Evolutionary conservation across 306 rosid genomes (phyloP), one percentile per base, ranked within the genome.

Genomic region (Quercus rubra): DNA sequence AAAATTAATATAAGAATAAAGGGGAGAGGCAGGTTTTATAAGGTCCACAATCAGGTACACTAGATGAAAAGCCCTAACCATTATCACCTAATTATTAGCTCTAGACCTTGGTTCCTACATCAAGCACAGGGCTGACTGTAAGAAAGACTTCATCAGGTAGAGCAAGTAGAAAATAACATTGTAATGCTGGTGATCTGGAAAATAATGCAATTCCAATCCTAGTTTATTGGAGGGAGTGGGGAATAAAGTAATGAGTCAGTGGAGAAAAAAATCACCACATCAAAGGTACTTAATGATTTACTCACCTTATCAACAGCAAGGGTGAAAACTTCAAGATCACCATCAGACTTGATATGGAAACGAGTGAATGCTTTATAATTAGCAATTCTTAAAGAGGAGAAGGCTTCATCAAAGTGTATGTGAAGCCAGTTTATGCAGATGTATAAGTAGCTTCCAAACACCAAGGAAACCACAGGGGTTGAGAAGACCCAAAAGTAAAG

Each of bases 401-500:
- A 95, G 75, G 99, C 99, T 87, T 95, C 99, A 57, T 95, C 98
- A 2, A 95, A 95, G 93, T 95, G 99, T 51, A 95, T 73, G 76
- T 93, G 94, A 61, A 95, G 92, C 99, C 99, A 95, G 78, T 95
- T 95, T 31, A 95, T 93, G 89, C 98, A 91, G 80, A 95, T 67
- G 84, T 95, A 95, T 73, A 93, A 78, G 87, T 95, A 95, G 86
- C 97, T 95, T 35, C 99, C 99, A 19, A 95, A 95, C 54, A 95
- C 91, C 57, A 91, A 78, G 66, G 99, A 95, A 80, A 95, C 99
- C 52, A 93, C 97, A 1, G 99, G 99, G 38, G 99, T 95, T 0
- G 99, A 95, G 80, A 93, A 93, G 73, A 95, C 96, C 98, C 97
- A 95, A 80, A 91, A 95, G 83, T 88, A 95, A 71, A 95, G 92